A percentile compares a stretch with the other conserved stretches of the same genome.
These are phyloP conservation scores for Geoglossum cookeanum DNA, from an alignment of 2,329 filamentous ascomycete genomes.

Conservation along the genomic window DNA sequence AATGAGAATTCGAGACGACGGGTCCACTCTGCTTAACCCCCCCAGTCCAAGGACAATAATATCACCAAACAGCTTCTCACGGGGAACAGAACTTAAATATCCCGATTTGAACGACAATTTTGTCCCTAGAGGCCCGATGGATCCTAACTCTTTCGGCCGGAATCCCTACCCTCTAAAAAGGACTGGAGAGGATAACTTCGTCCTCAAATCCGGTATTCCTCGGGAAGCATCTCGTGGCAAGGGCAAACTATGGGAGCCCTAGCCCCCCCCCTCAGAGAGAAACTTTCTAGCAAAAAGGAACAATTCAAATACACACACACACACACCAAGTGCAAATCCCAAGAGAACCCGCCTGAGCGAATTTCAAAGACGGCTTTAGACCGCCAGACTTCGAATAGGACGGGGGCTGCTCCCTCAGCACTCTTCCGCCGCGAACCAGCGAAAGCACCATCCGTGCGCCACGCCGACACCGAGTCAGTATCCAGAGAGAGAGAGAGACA, in stretches of 20 bases:
- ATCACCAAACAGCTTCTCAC: neutral
- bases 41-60: neutral
- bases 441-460: neutral
- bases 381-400: neutral
- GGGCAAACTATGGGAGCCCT: constrained; percentile 1
- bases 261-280: neutral
- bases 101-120: neutral
- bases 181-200: neutral
- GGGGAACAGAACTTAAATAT: neutral
- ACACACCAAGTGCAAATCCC: neutral
- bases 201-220: neutral
- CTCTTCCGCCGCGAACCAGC: neutral
- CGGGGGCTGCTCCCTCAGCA: neutral
- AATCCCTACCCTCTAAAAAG: neutral
- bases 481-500: neutral
- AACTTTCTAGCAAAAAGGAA: too few relatives aligned
- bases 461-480: neutral
- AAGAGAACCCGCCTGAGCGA: neutral
- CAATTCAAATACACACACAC: neutral
- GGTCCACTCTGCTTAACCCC: neutral
- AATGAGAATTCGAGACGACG: neutral
- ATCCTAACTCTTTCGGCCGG: neutral
- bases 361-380: neutral
- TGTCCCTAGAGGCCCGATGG: neutral
- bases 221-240: neutral